A percentile compares a stretch with the other conserved stretches of the same genome.
These are phyloP conservation scores for Pseudogymnoascus sp. DNA, from an alignment of 2,329 filamentous ascomycete species.

Conservation along the genomic window DNA sequence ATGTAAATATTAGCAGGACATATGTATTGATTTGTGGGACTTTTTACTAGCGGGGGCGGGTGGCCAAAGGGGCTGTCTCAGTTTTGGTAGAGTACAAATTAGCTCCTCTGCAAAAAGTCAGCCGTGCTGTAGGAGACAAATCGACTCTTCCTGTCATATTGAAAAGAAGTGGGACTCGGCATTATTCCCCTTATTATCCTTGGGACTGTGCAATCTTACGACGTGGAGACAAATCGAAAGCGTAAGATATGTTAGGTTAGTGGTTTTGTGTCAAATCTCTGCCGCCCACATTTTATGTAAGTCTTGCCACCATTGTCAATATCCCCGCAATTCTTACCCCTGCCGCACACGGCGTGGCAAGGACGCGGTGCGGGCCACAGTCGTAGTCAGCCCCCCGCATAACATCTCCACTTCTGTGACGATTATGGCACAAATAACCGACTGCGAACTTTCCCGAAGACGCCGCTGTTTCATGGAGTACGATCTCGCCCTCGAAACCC, in stretches of 20 bases:
- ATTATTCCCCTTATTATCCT: conserved; percentile 15
- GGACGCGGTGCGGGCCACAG: not conserved
- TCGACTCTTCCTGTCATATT: not conserved
- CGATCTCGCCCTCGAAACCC: not conserved
- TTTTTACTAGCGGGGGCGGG: not conserved
- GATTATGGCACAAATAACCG: not conserved
- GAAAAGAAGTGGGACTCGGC: not conserved
- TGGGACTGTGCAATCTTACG: conserved; percentile 20
- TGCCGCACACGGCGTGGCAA: not conserved
- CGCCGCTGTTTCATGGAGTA: not conserved
- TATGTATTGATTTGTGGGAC: conserved; percentile 1
- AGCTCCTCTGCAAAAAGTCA: not conserved
- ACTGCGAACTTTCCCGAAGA: not conserved
- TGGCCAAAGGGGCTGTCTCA: not conserved
- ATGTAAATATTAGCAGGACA: conserved; percentile 2
- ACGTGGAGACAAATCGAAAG: not conserved
- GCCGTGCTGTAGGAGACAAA: not conserved
- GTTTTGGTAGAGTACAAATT: not conserved
- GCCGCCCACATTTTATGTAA: not conserved
- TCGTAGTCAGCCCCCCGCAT: not conserved
- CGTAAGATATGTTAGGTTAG: not conserved
- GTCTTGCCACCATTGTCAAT: not conserved
- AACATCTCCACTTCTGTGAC: not conserved
- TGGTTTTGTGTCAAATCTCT: not conserved
- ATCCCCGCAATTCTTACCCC: not conserved